Base-by-base conservation (phyloP, 371 early-diverging fungal genomes). In the Cokeromyces recurvatus region DNA sequence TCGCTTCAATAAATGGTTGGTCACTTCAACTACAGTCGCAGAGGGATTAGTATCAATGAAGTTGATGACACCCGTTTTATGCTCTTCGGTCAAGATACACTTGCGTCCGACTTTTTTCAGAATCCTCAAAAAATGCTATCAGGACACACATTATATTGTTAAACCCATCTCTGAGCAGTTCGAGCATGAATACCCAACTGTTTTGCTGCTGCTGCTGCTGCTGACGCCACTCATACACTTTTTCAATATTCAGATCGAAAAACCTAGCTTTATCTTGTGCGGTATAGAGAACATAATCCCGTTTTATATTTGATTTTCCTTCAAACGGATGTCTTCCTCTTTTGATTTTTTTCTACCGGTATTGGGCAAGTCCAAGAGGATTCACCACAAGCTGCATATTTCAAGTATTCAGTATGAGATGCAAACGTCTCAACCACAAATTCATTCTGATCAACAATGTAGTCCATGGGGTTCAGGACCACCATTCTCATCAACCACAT, bases 111-210 rank as follows among this genome's bases (percentile, higher is more conserved):
- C 42, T 31, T 36, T 25, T 49, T 49, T 24, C 41, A 32, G 34
- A 23, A 40, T 7, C 41, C 41, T n/a, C n/a, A n/a, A 49, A 49
- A 41, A 32, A 41, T 49, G 27, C 49, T 49, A 34, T 49, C 49
- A 49, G 49, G 49, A 15, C 34, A 39, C 35, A 34, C 15, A 15
- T 16, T 39, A n/a, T 48, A 49, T 40, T 36, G 51, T 8, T 16
- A 43, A 37, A 43, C 43, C 37, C 43, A 50, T 50, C 51, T 43
- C 36, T 51, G 38, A 20, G 51, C 25, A 12, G 43, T 51, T 43
- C 51, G 51, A 51, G 29, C 15, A 19, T 51, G 51, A 51, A 47
- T 55, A 71, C 85, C 51, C 51, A 51, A 51, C 51, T 51, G 43
- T 17, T 50, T 49, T 20, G 48, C 48, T 38, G 48, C 48, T 22